Conservation (phyloP, 257 asterid genomes). For the Gentiana macrophylla region DNA sequence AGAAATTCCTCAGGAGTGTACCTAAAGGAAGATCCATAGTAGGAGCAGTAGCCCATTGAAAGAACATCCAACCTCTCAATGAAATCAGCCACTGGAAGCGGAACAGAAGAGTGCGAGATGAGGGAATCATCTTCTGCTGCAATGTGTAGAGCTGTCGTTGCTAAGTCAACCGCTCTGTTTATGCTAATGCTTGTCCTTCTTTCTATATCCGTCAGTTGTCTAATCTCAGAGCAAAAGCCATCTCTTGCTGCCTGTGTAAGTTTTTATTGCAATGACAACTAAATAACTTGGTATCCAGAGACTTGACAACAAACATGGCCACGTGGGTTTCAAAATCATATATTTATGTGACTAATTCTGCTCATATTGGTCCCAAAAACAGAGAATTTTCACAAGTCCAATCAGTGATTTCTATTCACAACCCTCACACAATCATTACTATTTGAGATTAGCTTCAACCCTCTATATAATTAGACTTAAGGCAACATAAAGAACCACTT, state of each 20-base stretch:
- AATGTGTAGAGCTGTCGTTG: constrained; percentile 57
- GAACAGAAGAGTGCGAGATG: constrained; percentile 75
- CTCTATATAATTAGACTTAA: no score
- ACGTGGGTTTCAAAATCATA: background rate
- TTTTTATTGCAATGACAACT: background rate
- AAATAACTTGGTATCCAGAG: background rate
- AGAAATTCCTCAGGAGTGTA: constrained; percentile 54
- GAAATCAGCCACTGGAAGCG: constrained; percentile 70
- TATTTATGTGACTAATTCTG: background rate
- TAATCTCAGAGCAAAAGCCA: constrained; percentile 48
- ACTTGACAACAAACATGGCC: background rate
- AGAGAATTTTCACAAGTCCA: background rate
- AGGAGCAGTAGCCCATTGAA: constrained; percentile 36
- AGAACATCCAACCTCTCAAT: no score
- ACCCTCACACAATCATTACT: background rate
- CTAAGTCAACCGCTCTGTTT: constrained; percentile 52
- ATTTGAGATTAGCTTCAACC: no score
- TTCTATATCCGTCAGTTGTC: constrained; percentile 40
- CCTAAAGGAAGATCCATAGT: constrained; percentile 49
- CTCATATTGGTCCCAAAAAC: background rate
- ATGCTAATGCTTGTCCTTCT: constrained; percentile 63
- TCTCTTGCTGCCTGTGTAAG: constrained; percentile 51
- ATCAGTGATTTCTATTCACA: background rate
- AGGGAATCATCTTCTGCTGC: constrained; percentile 87
- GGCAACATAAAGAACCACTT: no score